Conservation (phyloP, 352 stramenopile genomes). For the Phytophthora nicotianae region DNA sequence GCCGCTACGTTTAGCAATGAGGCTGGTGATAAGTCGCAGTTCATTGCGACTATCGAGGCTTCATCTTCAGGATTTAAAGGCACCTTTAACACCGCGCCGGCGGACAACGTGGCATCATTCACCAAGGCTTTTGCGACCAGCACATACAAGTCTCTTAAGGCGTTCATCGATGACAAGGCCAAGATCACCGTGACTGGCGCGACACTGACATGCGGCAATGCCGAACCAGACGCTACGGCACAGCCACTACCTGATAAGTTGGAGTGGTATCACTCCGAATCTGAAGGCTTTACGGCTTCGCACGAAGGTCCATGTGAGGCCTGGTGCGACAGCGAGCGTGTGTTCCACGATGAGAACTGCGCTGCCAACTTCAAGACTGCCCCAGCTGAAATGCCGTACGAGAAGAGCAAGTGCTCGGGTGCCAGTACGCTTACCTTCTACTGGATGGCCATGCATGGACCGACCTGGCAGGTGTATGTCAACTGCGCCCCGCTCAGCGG, state of each 20-base stretch:
- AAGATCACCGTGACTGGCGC: conserved; percentile 26
- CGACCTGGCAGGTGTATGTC: conserved; percentile 52
- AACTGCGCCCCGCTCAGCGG: conserved; percentile 22
- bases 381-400: conserved; percentile 42
- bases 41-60: conserved; percentile 38
- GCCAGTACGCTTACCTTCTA: conserved; percentile 37
- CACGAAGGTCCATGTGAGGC: conserved; percentile 51
- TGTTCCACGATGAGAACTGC: conserved; percentile 46
- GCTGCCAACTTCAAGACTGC: conserved; percentile 33
- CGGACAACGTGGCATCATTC: conserved; percentile 32
- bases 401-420: conserved; percentile 37
- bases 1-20: conserved; percentile 29
- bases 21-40: conserved; percentile 26
- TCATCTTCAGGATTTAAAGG: conserved; percentile 30
- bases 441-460: conserved; percentile 51
- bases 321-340: conserved; percentile 47
- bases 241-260: conserved; percentile 30
- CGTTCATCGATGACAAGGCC: conserved; percentile 32
- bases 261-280: conserved; percentile 36
- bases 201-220: conserved; percentile 31
- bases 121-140: conserved; percentile 31
- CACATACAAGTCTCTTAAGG: conserved; percentile 33
- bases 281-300: conserved; percentile 38
- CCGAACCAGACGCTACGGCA: conserved; percentile 25
- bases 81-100: conserved; percentile 23